phyloP scores from a whole-genome alignment of 805 yeast species.

The Lipomyces lipofer region DNA sequence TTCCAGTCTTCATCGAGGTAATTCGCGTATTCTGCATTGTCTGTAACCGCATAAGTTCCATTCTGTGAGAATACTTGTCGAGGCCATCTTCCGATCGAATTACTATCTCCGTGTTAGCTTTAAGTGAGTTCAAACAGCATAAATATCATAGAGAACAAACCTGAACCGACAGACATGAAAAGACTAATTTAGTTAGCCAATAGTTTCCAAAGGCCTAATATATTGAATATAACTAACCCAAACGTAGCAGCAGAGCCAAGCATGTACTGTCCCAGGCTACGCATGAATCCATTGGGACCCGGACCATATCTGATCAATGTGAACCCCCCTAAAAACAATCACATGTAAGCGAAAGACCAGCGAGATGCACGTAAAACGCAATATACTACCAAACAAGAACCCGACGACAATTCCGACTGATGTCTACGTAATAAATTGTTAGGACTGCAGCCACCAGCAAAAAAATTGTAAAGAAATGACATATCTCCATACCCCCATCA shows the following conservation, averaged over 20 bases:
- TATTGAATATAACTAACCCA: slow-evolving; percentile 49
- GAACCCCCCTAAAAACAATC: slow-evolving; percentile 52
- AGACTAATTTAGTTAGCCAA: slow-evolving; percentile 40
- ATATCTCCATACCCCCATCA: slow-evolving; percentile 90
- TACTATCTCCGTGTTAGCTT: too few species aligned
- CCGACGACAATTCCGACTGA: slow-evolving; percentile 94
- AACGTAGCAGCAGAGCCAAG: slow-evolving; percentile 96
- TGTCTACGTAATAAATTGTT: slow-evolving; percentile 40
- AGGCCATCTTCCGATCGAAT: slow-evolving; percentile 64
- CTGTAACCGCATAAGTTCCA: neutral
- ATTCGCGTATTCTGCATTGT: neutral
- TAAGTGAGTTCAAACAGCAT: too few species aligned
- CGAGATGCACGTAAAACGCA: too few species aligned
- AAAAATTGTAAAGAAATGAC: too few species aligned
- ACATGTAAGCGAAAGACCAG: neutral
- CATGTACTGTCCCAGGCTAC: slow-evolving; percentile 95
- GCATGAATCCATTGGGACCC: slow-evolving; percentile 97
- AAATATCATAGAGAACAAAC: slow-evolving; percentile 1
- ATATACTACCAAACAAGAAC: slow-evolving; percentile 73
- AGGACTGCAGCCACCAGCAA: neutral
- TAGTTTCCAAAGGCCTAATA: neutral
- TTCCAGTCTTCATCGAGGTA: neutral
- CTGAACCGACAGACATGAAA: slow-evolving; percentile 92
- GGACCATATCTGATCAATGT: slow-evolving; percentile 91
- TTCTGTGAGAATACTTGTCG: neutral